phyloP scores from a whole-genome alignment of 2,329 filamentous ascomycete species.

The Epichloe festucae region DNA sequence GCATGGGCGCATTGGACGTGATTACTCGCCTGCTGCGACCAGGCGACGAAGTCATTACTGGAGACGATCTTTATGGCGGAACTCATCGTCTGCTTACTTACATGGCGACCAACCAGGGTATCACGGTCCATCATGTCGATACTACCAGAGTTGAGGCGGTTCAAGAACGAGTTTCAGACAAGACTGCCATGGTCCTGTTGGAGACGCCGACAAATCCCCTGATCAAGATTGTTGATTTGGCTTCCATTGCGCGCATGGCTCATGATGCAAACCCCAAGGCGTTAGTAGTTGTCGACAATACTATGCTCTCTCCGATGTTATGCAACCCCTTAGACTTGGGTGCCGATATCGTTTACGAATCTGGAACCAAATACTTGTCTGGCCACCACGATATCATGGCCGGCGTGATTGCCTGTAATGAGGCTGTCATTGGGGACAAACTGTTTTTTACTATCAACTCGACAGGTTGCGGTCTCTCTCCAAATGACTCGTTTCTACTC shows the following conservation, averaged over 20 bases:
- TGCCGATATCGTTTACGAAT: slow-evolving; percentile 94
- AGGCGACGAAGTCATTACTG: slow-evolving; percentile 93
- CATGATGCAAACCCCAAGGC: slow-evolving; percentile 69
- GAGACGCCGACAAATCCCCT: slow-evolving; percentile 96
- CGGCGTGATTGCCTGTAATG: slow-evolving; percentile 86
- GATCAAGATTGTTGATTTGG: slow-evolving; percentile 94
- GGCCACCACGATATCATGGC: slow-evolving; percentile 99
- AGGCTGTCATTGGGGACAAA: slow-evolving; percentile 66
- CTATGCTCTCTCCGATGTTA: slow-evolving; percentile 93
- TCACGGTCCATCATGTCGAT: slow-evolving; percentile 91
- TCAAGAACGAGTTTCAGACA: slow-evolving; percentile 52
- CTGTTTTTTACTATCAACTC: slow-evolving; percentile 98
- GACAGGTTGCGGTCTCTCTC: slow-evolving; percentile 84
- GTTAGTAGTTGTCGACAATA: slow-evolving; percentile 91
- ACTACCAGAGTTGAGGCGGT: slow-evolving; percentile 70
- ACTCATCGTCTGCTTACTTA: slow-evolving; percentile 90
- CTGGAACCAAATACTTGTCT: slow-evolving; percentile 93
- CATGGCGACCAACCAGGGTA: slow-evolving; percentile 76
- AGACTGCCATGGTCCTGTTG: slow-evolving; percentile 89
- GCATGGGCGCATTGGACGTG: slow-evolving; percentile 95
- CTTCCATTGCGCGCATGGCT: slow-evolving; percentile 59
- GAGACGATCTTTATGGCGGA: slow-evolving; percentile 92
- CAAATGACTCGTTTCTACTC: slow-evolving; percentile 91
- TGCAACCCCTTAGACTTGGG: slow-evolving; percentile 89
- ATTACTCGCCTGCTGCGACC: slow-evolving; percentile 83